Percentiles rank a stretch among this genome's conserved stretches.
Evolutionary conservation across 2,329 filamentous ascomycete species (phyloP).

Genomic region (Lecanosticta acicola): DNA sequence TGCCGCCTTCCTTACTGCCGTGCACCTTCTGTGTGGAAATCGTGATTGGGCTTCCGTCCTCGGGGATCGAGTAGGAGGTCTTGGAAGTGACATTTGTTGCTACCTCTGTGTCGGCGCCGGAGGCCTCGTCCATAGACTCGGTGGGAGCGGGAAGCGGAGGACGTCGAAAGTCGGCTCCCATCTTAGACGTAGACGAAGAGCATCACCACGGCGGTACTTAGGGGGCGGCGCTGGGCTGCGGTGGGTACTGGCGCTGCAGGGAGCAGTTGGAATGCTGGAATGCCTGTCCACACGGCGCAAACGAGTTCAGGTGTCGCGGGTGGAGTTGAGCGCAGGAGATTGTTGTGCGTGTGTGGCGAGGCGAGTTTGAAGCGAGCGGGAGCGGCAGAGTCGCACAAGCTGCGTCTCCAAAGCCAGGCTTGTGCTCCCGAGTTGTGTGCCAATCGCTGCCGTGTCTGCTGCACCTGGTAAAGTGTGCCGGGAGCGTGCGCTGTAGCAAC

Average conservation of each 20-base stretch:
- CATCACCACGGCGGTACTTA: not conserved
- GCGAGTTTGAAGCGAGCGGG: not conserved
- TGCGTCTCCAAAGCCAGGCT: too few species aligned
- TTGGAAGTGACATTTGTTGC: slow-evolving; percentile 63
- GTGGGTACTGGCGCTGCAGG: not conserved
- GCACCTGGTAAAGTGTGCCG: not conserved
- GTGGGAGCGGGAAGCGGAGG: slow-evolving; percentile 71
- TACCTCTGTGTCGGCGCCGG: slow-evolving; percentile 46
- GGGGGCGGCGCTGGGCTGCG: not conserved
- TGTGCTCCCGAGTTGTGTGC: too few species aligned
- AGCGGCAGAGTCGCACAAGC: not conserved
- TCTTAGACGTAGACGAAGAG: slow-evolving; percentile 8
- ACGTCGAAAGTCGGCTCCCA: slow-evolving; percentile 20
- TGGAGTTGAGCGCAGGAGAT: not conserved
- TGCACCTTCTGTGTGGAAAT: slow-evolving; percentile 69
- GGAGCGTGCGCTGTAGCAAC: not conserved
- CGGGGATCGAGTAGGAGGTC: slow-evolving; percentile 73
- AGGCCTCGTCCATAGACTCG: slow-evolving; percentile 56
- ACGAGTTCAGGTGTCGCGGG: not conserved
- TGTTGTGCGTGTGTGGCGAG: slow-evolving; percentile 1
- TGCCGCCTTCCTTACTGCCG: slow-evolving; percentile 43
- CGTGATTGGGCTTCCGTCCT: slow-evolving; percentile 85
- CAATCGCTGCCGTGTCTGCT: not conserved
- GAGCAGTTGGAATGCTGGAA: not conserved
- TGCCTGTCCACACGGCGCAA: slow-evolving; percentile 1